A percentile compares a stretch with the other conserved stretches of the same genome.
Conservation (phyloP, 1,139 yeast genomes). For the Yamadazyma kanchanaburiensis region DNA sequence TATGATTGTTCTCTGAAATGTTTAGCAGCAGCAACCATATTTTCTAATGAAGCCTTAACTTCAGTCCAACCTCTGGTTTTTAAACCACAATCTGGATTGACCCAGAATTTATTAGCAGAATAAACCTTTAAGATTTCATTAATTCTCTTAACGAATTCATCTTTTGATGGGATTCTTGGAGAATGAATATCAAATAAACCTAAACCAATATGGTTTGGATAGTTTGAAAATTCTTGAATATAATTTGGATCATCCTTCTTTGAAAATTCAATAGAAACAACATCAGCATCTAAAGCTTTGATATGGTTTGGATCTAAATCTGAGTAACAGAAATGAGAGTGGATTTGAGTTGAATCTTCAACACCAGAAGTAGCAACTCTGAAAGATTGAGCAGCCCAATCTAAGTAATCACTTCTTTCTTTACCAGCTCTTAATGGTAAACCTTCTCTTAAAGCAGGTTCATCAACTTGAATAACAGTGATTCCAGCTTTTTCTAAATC, state of each 20-base stretch:
- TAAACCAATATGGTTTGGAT: constrained; percentile 99
- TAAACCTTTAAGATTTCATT: constrained; percentile 92
- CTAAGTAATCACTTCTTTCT: constrained; percentile 93
- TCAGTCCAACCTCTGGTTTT: constrained; percentile 97
- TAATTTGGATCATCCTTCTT: constrained; percentile 99
- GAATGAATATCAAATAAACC: constrained; percentile 99
- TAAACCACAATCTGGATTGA: constrained; percentile 99
- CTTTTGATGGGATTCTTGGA: constrained; percentile 98
- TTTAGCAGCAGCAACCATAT: constrained; percentile 99
- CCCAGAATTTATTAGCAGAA: constrained; percentile 98
- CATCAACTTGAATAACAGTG: constrained; percentile 97
- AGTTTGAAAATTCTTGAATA: constrained; percentile 94
- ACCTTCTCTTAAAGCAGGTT: constrained; percentile 99
- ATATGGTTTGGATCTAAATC: constrained; percentile 99
- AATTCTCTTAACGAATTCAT: constrained; percentile 92
- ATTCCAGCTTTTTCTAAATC: constrained; percentile 99
- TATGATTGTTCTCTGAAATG: constrained; percentile 68
- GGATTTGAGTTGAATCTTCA: constrained; percentile 91
- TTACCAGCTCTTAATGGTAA: constrained; percentile 97
- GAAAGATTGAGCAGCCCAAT: constrained; percentile 99
- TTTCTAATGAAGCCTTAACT: constrained; percentile 80
- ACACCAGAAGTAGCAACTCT: constrained; percentile 99
- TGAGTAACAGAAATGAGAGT: constrained; percentile 99
- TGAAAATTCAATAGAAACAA: constrained; percentile 97
- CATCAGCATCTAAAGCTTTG: constrained; percentile 99